Conservation (phyloP, 768 basidiomycete genomes). For the Auricularia auricula-judae region DNA sequence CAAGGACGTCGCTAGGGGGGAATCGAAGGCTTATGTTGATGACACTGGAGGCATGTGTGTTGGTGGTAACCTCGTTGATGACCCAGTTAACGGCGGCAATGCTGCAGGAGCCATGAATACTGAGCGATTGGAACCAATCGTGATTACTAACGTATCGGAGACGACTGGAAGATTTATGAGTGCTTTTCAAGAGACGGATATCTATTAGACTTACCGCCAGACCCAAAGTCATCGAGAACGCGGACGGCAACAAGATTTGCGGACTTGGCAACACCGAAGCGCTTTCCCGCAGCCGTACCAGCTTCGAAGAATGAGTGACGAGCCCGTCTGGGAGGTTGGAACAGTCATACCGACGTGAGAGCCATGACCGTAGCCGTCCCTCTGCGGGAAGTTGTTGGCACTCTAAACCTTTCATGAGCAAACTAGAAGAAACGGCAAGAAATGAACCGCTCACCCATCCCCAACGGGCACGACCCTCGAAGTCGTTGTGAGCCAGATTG, state of each 20-base stretch:
- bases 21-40: slow-evolving; percentile 91
- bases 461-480: slow-evolving; percentile 32
- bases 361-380: slow-evolving; percentile 26
- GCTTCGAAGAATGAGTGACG: slow-evolving; percentile 26
- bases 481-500: slow-evolving; percentile 18
- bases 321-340: neutral
- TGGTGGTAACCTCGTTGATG: slow-evolving; percentile 8
- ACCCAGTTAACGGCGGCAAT: slow-evolving; percentile 26
- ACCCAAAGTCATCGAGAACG: slow-evolving; percentile 16
- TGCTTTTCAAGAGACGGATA: neutral
- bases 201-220: slow-evolving; percentile 14
- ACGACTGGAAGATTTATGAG: neutral
- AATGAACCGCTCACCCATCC: slow-evolving; percentile 26
- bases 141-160: slow-evolving; percentile 2
- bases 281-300: slow-evolving; percentile 87
- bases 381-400: slow-evolving; percentile 5
- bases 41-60: slow-evolving; percentile 20
- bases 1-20: slow-evolving; percentile 77
- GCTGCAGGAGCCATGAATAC: neutral
- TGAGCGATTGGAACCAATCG: neutral
- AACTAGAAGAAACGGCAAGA: slow-evolving; percentile 1
- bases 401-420: neutral
- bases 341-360: slow-evolving; percentile 19
- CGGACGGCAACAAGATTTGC: slow-evolving; percentile 75
- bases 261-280: slow-evolving; percentile 93